Evolutionary conservation across 345 rosid genomes (phyloP).

Genomic region (Syzygium aromaticum): DNA sequence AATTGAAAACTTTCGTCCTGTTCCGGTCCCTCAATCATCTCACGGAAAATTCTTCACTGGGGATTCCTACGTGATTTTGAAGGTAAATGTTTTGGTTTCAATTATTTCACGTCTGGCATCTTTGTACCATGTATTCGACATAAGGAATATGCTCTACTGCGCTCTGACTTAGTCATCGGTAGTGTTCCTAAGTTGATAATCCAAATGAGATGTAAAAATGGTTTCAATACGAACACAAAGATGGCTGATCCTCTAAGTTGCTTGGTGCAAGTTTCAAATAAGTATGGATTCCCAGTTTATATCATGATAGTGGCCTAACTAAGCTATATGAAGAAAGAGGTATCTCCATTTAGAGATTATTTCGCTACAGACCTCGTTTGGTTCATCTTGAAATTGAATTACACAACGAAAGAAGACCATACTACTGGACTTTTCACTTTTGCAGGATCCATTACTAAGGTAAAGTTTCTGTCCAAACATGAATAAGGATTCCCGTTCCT

Average conservation of each 20-base stretch:
- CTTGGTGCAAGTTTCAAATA: not conserved
- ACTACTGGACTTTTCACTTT: not conserved
- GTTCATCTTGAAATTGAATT: not conserved
- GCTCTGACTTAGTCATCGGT: not conserved
- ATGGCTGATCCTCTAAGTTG: not conserved
- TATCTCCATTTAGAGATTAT: not conserved
- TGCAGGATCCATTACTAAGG: not conserved
- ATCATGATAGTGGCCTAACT: not conserved
- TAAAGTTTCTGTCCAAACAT: not conserved
- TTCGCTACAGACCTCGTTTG: not conserved
- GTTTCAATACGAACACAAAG: not conserved
- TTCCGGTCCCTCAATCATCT: constrained; percentile 54
- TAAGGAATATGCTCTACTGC: not conserved
- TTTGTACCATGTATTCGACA: not conserved
- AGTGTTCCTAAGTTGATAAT: not conserved
- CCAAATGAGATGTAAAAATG: not conserved
- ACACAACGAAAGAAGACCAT: not conserved
- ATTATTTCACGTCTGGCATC: not conserved
- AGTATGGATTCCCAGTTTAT: not conserved
- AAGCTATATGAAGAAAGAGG: not conserved
- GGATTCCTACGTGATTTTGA: constrained; percentile 86
- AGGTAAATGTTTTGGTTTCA: constrained; percentile 31
- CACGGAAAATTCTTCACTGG: constrained; percentile 88
- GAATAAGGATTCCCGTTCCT: not conserved
- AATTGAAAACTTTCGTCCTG: constrained; percentile 82